Evolutionary conservation across 352 stramenopile species (phyloP).

Genomic region (Aphanomyces stellatus): DNA sequence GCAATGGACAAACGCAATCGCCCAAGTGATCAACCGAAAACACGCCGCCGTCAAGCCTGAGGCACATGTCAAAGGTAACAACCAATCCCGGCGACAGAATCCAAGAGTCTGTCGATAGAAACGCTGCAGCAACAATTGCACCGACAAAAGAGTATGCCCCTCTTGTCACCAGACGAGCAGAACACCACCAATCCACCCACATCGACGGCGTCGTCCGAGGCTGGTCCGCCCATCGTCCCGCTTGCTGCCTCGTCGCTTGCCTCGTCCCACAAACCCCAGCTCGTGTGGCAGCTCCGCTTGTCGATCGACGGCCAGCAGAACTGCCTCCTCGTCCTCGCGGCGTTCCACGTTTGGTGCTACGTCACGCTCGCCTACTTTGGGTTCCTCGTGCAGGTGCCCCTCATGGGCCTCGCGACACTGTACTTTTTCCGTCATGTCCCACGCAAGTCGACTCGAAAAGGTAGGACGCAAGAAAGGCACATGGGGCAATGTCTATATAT

Average conservation of each 20-base stretch:
- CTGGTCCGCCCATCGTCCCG: constrained; percentile 23
- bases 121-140: constrained; percentile 53
- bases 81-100: neutral
- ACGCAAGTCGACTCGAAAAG: neutral
- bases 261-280: neutral
- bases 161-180: too few species aligned
- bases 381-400: neutral
- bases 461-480: neutral
- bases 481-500: neutral
- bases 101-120: neutral
- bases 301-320: neutral
- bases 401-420: constrained; percentile 3
- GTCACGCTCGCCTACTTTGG: neutral
- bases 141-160: constrained; percentile 53
- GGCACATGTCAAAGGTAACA: neutral
- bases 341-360: constrained; percentile 7
- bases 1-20: constrained; percentile 67
- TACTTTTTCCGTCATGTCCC: constrained; percentile 9
- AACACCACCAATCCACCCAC: too few species aligned
- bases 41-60: constrained; percentile 22
- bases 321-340: neutral
- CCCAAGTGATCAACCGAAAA: constrained; percentile 68
- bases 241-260: constrained; percentile 7
- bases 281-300: neutral
- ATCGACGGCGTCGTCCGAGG: constrained; percentile 19